Base-by-base conservation (phyloP, 352 stramenopile genomes). In the Phytopythium chamaehyphon region DNA sequence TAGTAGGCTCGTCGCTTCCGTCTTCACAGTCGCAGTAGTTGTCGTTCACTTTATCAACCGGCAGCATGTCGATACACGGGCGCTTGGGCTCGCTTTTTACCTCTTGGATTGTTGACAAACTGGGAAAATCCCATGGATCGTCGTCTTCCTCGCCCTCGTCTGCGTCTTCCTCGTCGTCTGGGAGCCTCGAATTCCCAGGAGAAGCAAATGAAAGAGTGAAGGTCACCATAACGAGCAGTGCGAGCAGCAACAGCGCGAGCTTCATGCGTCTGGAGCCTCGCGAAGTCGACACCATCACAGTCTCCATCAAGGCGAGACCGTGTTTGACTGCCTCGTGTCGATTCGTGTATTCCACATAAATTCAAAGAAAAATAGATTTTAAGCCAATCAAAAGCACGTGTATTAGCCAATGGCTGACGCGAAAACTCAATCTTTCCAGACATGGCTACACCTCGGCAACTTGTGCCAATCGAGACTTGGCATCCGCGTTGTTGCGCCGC, bases 11-110 rank as follows among this genome's bases (percentile, higher is more conserved):
- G 63, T 98, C 94, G 21, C 70, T 79, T 36, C 88, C 89, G 63
- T 97, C 89, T 6, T 76, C 62, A 65, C 94, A 98, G 72, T 98
- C 94, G 55, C 92, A 98, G 52, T 93, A 98, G 54, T 96, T 80
- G 59, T 98, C 94, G 69, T 98, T 93, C 47, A 98, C 22, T 19
- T 47, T 57, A 19, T 55, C 58, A 2, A 54, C n/a, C 0, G 61
- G 43, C 24, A 91, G 51, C 21, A 58, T 58, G 23, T 69, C 45
- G 2, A 63, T 76, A 39, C 81, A 91, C 3, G 49, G 21, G 33
- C 47, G 40, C 3, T 16, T 9, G 8, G 47, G n/a, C 14, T 19
- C 19, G 28, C 9, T 24, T 14, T 22, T n/a, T 8, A n/a, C 28
- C 19, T 12, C 3, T 21, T 23, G 28, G 1, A 21, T 9, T 3